Evolutionary conservation across 345 rosid species (phyloP).

Genomic region (Populus davidiana): DNA sequence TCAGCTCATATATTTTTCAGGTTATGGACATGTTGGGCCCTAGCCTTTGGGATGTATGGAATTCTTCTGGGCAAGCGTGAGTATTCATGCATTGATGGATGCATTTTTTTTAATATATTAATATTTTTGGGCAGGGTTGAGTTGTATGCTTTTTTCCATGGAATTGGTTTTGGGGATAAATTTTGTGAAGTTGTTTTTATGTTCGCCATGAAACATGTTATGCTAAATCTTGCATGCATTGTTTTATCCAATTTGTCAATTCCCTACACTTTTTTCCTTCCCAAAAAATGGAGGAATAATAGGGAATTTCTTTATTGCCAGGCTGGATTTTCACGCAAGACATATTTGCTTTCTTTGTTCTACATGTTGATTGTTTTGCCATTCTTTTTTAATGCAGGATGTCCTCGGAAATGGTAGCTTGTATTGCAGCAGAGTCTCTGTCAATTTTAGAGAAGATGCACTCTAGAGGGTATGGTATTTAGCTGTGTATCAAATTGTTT

Average conservation of each 20-base stretch:
- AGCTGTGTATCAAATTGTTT: background rate
- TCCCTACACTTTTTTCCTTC: background rate
- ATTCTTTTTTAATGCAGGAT: slow-evolving; percentile 15
- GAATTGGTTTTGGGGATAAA: background rate
- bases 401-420: slow-evolving; percentile 37
- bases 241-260: background rate
- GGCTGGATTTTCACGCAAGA: background rate
- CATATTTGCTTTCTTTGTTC: background rate
- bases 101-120: background rate
- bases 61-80: slow-evolving; percentile 30
- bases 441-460: slow-evolving; percentile 39
- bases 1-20: slow-evolving; percentile 15
- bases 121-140: background rate
- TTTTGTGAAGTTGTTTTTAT: background rate
- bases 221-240: background rate
- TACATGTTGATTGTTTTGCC: background rate
- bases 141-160: background rate
- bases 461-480: slow-evolving; percentile 26
- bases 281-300: background rate
- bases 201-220: background rate
- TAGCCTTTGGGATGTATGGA: slow-evolving; percentile 42
- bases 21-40: slow-evolving; percentile 39
- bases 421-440: slow-evolving; percentile 35
- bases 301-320: background rate
- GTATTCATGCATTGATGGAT: slow-evolving; percentile 1